Base-by-base conservation (phyloP, 495 filamentous ascomycete species). In the Trichoderma gamsii region DNA sequence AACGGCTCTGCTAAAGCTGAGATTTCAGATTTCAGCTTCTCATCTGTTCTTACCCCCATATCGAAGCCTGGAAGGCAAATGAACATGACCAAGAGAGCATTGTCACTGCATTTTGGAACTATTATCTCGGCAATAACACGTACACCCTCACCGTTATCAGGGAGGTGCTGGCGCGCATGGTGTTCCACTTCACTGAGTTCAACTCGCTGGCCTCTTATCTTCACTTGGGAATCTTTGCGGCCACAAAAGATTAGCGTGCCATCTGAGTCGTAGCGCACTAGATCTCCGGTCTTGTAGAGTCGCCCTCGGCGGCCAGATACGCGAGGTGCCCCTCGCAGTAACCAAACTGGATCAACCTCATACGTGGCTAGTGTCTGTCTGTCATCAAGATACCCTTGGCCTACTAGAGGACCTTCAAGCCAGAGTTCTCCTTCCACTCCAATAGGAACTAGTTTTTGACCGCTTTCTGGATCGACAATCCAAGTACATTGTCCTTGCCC, bases 331-430 rank as follows among this genome's bases (percentile, higher is more conserved):
- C 73, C 72, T 1, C 41, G 63, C 2, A 59, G 66, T 23, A 77
- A 66, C 83, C 83, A 86, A 0, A 69, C 41, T 3, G 84, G 83
- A 32, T 82, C 74, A 9, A 70, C 43, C 21, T 86, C 74, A 67
- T 85, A 88, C 0, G 77, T 71, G 3, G 79, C 79, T 0, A 75
- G 76, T 7, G 84, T 87, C 71, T 85, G 84, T 27, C 79, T 78
- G 41, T 85, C 82, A 49, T 83, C 80, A 13, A 87, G 73, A 49
- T 87, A 88, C 67, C 82, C 83, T 32, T 84, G 72, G 1, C 83
- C 81, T 8, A 85, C 69, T 32, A 78, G 71, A 7, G 80, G 80
- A 0, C 84, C 84, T 32, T 75, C 76, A 18, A 86, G 72, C 9
- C 78, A 72, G 25, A 85, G 70, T 70, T 86, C 84, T 3, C 82